Percentiles rank a stretch among this genome's conserved stretches.
phyloP scores from a whole-genome alignment of 1,139 yeast genomes.

The Candida sp. region DNA sequence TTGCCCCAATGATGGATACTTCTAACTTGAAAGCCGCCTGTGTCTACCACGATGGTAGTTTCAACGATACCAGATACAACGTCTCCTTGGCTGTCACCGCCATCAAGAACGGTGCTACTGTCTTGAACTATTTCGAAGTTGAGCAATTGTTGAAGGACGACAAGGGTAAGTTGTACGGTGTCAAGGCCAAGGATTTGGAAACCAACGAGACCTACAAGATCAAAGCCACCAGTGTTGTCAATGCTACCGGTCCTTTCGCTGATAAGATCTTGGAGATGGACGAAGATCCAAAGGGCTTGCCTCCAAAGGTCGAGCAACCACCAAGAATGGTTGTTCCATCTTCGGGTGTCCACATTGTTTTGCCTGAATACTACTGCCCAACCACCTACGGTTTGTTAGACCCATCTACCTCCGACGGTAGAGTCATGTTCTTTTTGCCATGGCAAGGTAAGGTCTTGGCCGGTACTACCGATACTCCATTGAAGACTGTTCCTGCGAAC shows the following conservation, averaged over 20 bases:
- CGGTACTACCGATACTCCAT: conserved; percentile 92
- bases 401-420: conserved; percentile 93
- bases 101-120: conserved; percentile 86
- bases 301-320: conserved; percentile 51
- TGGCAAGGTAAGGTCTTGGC: conserved; percentile 99
- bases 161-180: conserved; percentile 69
- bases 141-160: conserved; percentile 70
- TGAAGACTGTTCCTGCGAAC: conserved; percentile 75
- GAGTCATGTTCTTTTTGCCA: conserved; percentile 96
- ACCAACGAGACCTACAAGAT: conserved; percentile 65
- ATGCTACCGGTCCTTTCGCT: conserved; percentile 96
- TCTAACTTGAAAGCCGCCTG: conserved; percentile 86
- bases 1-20: conserved; percentile 89
- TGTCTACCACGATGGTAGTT: conserved; percentile 95
- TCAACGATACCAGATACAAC: conserved; percentile 93
- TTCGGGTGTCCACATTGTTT: conserved; percentile 90
- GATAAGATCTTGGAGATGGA: conserved; percentile 90
- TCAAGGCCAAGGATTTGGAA: conserved; percentile 75
- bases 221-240: conserved; percentile 76
- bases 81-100: conserved; percentile 88
- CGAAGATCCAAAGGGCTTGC: conserved; percentile 66
- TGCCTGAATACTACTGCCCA: conserved; percentile 94
- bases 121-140: conserved; percentile 86
- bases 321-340: conserved; percentile 93
- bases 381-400: conserved; percentile 87